phyloP scores from a whole-genome alignment of 2,329 filamentous ascomycete species.

The Piedraia hortae region DNA sequence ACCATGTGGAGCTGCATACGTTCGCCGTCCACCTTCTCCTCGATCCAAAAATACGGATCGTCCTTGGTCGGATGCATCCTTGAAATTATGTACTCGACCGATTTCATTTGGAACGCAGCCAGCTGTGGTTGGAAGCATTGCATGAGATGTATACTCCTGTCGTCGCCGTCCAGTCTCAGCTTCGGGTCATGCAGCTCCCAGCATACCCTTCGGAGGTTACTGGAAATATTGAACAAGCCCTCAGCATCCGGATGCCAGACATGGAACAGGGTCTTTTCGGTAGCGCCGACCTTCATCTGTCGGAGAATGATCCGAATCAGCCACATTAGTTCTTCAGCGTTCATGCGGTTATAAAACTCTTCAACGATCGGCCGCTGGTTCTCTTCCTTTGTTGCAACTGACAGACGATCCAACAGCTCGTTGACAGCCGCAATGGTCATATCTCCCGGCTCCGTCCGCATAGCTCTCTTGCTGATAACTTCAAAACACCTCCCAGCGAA shows the following conservation, averaged over 20 bases:
- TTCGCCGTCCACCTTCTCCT: conserved; percentile 92
- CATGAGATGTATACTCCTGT: conserved; percentile 55
- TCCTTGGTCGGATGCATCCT: conserved; percentile 37
- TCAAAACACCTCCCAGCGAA: conserved; percentile 78
- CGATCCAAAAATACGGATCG: conserved; percentile 71
- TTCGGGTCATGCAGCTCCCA: conserved; percentile 67
- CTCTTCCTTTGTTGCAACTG: conserved; percentile 50
- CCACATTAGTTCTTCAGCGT: conserved; percentile 81
- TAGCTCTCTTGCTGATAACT: conserved; percentile 56
- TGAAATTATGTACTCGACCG: conserved; percentile 53
- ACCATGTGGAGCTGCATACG: conserved; percentile 90
- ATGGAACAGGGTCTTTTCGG: conserved; percentile 68
- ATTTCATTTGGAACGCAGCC: conserved; percentile 68
- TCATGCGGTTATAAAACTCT: conserved; percentile 73
- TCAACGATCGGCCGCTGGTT: conserved; percentile 59
- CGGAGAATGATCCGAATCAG: conserved; percentile 77
- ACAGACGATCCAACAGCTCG: conserved; percentile 50
- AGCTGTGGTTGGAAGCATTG: conserved; percentile 91
- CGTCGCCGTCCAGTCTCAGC: conserved; percentile 44
- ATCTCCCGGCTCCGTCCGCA: conserved; percentile 42
- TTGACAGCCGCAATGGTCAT: conserved; percentile 85
- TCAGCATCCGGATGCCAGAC: conserved; percentile 27
- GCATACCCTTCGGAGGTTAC: conserved; percentile 67
- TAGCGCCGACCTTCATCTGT: conserved; percentile 48
- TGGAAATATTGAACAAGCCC: conserved; percentile 57